phyloP scores from a whole-genome alignment of 2,329 filamentous ascomycete genomes.

The Calonectria pauciramosa region DNA sequence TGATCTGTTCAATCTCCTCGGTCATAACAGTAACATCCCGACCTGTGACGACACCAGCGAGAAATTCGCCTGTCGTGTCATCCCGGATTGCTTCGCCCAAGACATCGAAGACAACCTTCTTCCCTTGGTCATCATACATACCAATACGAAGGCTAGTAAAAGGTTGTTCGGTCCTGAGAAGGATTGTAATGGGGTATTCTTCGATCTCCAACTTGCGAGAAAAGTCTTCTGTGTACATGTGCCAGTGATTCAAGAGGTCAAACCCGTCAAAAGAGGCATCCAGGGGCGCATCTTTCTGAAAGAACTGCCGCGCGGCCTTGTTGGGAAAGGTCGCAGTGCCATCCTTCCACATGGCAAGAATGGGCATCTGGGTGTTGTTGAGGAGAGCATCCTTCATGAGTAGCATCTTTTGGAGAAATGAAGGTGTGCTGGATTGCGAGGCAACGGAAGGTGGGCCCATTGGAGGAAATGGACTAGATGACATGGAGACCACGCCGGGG shows the following conservation, averaged over 20 bases:
- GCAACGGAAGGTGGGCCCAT: slow-evolving; percentile 73
- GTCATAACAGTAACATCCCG: slow-evolving; percentile 80
- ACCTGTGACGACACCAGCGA: slow-evolving; percentile 80
- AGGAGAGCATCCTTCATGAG: slow-evolving; percentile 83
- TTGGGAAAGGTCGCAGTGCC: slow-evolving; percentile 82
- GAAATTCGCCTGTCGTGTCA: slow-evolving; percentile 76
- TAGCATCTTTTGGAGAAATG: slow-evolving; percentile 79
- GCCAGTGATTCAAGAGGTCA: slow-evolving; percentile 72
- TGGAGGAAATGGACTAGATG: slow-evolving; percentile 74
- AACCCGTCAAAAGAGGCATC: slow-evolving; percentile 60
- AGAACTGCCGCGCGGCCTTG: slow-evolving; percentile 70
- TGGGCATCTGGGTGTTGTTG: slow-evolving; percentile 80
- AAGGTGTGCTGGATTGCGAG: slow-evolving; percentile 69
- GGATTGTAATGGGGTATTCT: slow-evolving; percentile 76
- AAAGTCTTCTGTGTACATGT: slow-evolving; percentile 77
- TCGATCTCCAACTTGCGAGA: slow-evolving; percentile 66
- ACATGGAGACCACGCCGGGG: slow-evolving; percentile 67
- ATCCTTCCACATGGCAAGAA: slow-evolving; percentile 86
- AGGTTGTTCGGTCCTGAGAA: slow-evolving; percentile 72
- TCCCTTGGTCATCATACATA: slow-evolving; percentile 67
- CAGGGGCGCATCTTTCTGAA: slow-evolving; percentile 58
- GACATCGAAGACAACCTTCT: slow-evolving; percentile 72
- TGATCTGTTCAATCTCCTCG: slow-evolving; percentile 77
- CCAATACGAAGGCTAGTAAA: slow-evolving; percentile 74
- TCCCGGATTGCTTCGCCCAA: slow-evolving; percentile 78